Evolutionary conservation across 164 flowering plant species (phyloP), one percentile per base, ranked within the genome.

Genomic region (Annona squamosa): DNA sequence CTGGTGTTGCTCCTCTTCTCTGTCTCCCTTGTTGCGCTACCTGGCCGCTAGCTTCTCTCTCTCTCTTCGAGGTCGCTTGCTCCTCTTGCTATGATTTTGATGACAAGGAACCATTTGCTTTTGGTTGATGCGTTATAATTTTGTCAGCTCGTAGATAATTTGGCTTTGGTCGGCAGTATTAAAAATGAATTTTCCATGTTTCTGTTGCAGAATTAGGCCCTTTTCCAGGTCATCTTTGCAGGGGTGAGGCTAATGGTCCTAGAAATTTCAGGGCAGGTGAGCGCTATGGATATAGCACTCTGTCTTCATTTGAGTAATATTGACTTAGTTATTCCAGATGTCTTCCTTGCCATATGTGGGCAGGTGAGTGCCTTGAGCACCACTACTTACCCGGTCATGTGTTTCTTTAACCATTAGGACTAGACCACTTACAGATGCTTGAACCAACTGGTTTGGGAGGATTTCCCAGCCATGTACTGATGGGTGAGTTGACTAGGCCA

Each of bases 181-280:
- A 88, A 86, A 26, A 80, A 78, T 75, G 84, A 86, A 81, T 85
- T 85, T 79, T 84, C 82, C 0, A 65, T 48, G 66, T 73, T n/a
- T n/a, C n/a, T 66, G 61, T 18, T 66, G 69, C 70, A 67, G 56
- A 70, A 12, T 67, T 59, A n/a, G 71, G 71, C 13, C 4, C 70
- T 7, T 52, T 80, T 61, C 79, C 87, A 0, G 74, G 78, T 76
- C 87, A 85, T 73, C 61, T 83, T 75, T 87, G 69, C 44, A 75
- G 91, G 75, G 87, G 87, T 71, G 94, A 87, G 46, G 74, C 70
- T 79, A 92, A 87, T 72, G 87, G 85, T 73, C 77, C 84, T 63
- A 84, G 81, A 59, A 79, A 82, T 78, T 48, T 76, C 46, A 74
- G 79, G 5, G 79, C 71, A 74, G 86, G 78, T 77, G 89, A 84